Evolutionary conservation across 495 filamentous ascomycete genomes (phyloP), one percentile per base, ranked within the genome.

Genomic region (Penicillium desertorum): DNA sequence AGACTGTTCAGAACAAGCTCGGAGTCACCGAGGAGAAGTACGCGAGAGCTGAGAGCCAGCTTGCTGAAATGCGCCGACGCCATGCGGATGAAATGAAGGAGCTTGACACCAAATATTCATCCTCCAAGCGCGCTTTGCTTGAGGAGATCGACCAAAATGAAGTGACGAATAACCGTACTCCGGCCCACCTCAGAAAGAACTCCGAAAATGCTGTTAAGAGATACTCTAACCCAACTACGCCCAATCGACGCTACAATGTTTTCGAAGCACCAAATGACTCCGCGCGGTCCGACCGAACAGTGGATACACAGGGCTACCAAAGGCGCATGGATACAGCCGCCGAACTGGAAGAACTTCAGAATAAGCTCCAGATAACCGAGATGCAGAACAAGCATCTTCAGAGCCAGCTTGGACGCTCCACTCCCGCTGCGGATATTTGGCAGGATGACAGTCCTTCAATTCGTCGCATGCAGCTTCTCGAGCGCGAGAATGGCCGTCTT

Each of bases 321-420:
- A 90, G 88, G 62, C 85, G 88, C 16, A 91, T 96, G 87, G 94
- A 98, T 65, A 76, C 96, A 54, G 92, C 90, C 36, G 84, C 90
- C 11, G 93, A 98, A 65, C 76, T 97, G 9, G 94, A 98, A 65
- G 85, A 95, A 71, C 78, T 96, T 45, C 94, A 97, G 66, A 98
- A 95, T 68, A 91, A 96, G 70, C 83, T 98, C 45, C 93, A 98
- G 64, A 83, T 98, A 75, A 87, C 88, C 8, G 88, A 98, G 71
- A 96, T 98, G 91, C 89, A 93, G 62, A 96, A 96, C 73, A 86
- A 89, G 36, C 93, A 98, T 68, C 83, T 98, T 16, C 90, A 96
- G 65, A 92, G 84, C 68, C 92, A 96, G 66, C 76, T 97, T 54
- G 87, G 90, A 44, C 83, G 87, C 25, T 74, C 76, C 2, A 81